Conservation (phyloP, 768 basidiomycete genomes). For the Polyporus arcularius region DNA sequence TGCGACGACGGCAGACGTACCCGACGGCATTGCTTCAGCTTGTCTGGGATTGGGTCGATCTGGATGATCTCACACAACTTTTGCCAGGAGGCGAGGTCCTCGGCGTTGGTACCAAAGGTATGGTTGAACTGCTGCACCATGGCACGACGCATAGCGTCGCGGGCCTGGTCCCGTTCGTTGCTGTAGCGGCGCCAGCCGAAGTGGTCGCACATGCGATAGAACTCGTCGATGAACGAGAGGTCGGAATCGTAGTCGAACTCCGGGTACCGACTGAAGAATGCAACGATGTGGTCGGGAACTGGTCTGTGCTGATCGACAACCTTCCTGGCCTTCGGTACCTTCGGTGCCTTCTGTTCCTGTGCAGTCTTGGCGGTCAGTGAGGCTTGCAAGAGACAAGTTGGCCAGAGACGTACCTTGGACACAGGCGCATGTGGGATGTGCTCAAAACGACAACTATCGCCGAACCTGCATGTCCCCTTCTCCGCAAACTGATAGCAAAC, state of each 20-base stretch:
- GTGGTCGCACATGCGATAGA: slow-evolving; percentile 6
- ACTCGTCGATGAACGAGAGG: slow-evolving; percentile 6
- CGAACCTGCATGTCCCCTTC: background rate
- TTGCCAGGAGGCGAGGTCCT: slow-evolving; percentile 13
- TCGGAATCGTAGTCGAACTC: slow-evolving; percentile 8
- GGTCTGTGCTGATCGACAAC: background rate
- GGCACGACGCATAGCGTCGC: slow-evolving; percentile 2
- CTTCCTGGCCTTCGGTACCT: background rate
- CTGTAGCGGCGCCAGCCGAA: slow-evolving; percentile 2
- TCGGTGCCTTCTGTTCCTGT: background rate
- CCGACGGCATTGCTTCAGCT: slow-evolving; percentile 4
- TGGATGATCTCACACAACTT: slow-evolving; percentile 14
- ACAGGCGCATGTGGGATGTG: background rate
- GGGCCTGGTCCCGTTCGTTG: background rate
- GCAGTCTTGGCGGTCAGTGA: background rate
- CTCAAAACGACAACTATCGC: background rate
- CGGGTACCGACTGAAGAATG: slow-evolving; percentile 18
- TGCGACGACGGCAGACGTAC: background rate
- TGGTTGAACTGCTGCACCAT: slow-evolving; percentile 19
- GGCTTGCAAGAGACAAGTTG: background rate
- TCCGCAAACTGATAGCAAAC: background rate
- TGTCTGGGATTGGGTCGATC: slow-evolving; percentile 13
- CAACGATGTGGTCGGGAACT: background rate
- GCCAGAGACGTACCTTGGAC: background rate
- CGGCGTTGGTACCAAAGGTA: slow-evolving; percentile 19